Percentiles rank a stretch among this genome's conserved stretches.
phyloP scores from a whole-genome alignment of 768 basidiomycete genomes.

The Suillus subluteus region DNA sequence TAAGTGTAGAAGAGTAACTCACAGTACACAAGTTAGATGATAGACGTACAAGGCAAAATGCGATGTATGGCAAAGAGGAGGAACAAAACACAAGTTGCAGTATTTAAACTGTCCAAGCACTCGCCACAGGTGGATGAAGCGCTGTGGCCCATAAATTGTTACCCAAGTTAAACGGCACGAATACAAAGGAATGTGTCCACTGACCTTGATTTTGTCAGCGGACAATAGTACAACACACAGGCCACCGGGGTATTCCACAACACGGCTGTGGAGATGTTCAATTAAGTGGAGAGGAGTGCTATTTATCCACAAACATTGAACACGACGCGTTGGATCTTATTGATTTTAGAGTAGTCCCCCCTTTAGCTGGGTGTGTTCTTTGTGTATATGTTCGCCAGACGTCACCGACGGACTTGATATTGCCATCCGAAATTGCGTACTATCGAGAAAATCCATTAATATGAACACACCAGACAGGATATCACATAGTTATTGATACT shows the following conservation, averaged over 20 bases:
- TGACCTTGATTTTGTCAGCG: neutral
- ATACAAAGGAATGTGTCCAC: neutral
- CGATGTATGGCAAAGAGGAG: neutral
- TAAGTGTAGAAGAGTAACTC: neutral
- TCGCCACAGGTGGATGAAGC: neutral
- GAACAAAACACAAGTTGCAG: no score
- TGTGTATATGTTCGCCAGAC: neutral
- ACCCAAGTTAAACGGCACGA: neutral
- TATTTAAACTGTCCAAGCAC: neutral
- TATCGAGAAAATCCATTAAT: neutral
- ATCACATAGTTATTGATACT: neutral
- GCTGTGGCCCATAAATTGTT: neutral
- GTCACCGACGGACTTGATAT: neutral
- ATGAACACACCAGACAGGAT: neutral
- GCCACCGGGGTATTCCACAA: neutral
- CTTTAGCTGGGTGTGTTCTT: neutral
- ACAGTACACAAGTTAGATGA: neutral
- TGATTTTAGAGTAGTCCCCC: neutral
- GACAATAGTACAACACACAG: neutral
- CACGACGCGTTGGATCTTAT: neutral
- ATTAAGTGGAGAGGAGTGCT: neutral
- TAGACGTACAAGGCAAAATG: neutral
- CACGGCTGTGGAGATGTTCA: neutral
- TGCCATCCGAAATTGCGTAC: neutral
- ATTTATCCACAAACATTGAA: neutral